These are phyloP conservation scores for Wallemia ichthyophaga DNA, from an alignment of 1,284 basidiomycete genomes.

Conservation along the genomic window DNA sequence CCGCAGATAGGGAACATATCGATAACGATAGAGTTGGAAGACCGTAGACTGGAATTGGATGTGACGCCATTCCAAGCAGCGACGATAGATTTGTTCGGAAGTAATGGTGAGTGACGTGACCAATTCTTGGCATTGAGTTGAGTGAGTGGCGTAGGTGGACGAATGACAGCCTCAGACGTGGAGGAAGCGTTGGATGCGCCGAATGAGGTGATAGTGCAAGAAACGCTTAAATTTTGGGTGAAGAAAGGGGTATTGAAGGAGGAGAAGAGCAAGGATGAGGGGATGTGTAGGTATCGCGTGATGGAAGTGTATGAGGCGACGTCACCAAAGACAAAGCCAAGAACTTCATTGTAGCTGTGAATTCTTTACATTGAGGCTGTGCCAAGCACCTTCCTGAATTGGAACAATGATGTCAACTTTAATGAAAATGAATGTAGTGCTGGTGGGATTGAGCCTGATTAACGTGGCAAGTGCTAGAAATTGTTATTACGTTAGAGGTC, in stretches of 20 bases:
- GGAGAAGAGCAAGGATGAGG: conserved; percentile 14
- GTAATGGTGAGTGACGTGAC: conserved; percentile 22
- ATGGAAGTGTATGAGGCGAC: background rate
- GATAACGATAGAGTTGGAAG: conserved; percentile 45
- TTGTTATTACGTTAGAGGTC: background rate
- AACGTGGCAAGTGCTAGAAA: background rate
- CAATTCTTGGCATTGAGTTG: background rate
- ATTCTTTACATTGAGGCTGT: background rate
- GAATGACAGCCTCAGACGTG: conserved; percentile 34
- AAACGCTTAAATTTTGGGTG: conserved; percentile 52
- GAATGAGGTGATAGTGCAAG: conserved; percentile 30
- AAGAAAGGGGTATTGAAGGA: conserved; percentile 48
- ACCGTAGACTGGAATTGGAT: conserved; percentile 40
- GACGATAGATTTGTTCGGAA: conserved; percentile 54
- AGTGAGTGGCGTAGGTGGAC: background rate
- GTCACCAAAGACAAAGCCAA: background rate
- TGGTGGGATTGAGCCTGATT: background rate
- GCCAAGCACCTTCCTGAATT: too few relatives aligned
- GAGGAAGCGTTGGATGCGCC: conserved; percentile 30
- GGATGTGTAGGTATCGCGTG: background rate
- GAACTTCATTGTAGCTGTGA: background rate
- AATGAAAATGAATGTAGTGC: background rate
- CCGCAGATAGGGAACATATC: conserved; percentile 54
- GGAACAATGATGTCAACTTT: background rate
- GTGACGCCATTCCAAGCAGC: conserved; percentile 65